Conservation (phyloP, 2,329 filamentous ascomycete species). For the Calonectria crousiana region DNA sequence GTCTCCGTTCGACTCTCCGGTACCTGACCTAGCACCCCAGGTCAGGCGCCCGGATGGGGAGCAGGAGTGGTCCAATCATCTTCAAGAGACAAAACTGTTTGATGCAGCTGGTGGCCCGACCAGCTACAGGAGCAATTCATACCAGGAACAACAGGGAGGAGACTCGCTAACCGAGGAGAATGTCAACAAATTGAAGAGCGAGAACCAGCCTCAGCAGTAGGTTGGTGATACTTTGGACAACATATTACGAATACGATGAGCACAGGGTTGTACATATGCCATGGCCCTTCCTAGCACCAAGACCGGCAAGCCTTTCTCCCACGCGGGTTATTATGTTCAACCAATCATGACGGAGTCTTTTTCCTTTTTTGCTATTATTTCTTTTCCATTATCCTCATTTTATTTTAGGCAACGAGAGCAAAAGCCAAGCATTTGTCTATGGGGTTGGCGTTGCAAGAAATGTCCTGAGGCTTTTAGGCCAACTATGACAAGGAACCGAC, state of each 20-base stretch:
- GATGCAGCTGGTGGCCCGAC: slow-evolving; percentile 57
- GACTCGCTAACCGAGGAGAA: slow-evolving; percentile 68
- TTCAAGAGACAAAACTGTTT: slow-evolving; percentile 61
- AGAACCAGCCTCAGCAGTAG: slow-evolving; percentile 44
- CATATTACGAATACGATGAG: not conserved
- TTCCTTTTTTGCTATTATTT: slow-evolving; percentile 14
- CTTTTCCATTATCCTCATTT: not conserved
- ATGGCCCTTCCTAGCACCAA: slow-evolving; percentile 1
- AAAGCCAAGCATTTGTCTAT: slow-evolving; percentile 34
- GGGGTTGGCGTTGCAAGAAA: slow-evolving; percentile 36
- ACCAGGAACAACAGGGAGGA: slow-evolving; percentile 50
- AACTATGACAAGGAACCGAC: not conserved
- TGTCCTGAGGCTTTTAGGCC: not conserved
- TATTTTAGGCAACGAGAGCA: slow-evolving; percentile 26
- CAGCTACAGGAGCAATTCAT: slow-evolving; percentile 48
- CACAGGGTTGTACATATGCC: slow-evolving; percentile 11
- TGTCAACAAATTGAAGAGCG: slow-evolving; percentile 59
- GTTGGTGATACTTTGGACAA: not conserved
- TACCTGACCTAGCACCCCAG: slow-evolving; percentile 49
- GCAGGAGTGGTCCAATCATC: slow-evolving; percentile 56
- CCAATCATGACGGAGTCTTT: not conserved
- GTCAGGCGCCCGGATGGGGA: slow-evolving; percentile 52
- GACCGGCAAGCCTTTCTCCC: not conserved
- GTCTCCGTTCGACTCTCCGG: slow-evolving; percentile 56
- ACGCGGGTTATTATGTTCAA: not conserved